These are phyloP conservation scores for Xylaria arbuscula DNA, from an alignment of 2,329 filamentous ascomycete genomes.

Conservation along the genomic window DNA sequence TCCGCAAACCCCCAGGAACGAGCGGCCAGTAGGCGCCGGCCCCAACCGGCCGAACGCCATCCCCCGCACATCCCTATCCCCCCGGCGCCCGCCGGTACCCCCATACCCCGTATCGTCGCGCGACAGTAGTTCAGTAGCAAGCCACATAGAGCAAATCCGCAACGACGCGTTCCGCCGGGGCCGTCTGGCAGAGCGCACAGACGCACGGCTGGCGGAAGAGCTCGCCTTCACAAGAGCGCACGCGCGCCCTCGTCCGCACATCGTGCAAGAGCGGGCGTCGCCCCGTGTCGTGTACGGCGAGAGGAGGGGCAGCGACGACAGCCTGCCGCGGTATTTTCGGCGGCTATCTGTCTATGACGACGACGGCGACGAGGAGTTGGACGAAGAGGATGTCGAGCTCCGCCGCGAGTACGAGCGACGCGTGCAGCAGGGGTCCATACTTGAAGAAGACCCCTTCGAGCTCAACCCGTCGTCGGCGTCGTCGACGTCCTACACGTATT, in stretches of 20 bases:
- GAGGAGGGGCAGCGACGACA: constrained; percentile 12
- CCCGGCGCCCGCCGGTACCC: constrained; percentile 6
- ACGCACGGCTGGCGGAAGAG: constrained; percentile 25
- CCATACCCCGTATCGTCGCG: constrained; percentile 10
- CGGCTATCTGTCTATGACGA: constrained; percentile 37
- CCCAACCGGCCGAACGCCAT: not conserved
- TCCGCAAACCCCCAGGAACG: not conserved
- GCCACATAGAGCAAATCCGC: constrained; percentile 37
- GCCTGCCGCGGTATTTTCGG: constrained; percentile 28
- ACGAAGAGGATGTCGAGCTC: constrained; percentile 30
- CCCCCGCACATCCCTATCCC: constrained; percentile 1
- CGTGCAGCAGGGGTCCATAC: constrained; percentile 40
- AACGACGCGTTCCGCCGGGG: constrained; percentile 42
- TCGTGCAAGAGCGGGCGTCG: constrained; percentile 26
- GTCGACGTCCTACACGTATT: constrained; percentile 32
- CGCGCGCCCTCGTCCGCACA: constrained; percentile 30
- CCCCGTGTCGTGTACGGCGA: not conserved
- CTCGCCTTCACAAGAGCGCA: constrained; percentile 8
- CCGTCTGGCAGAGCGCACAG: constrained; percentile 11
- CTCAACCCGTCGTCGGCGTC: constrained; percentile 11
- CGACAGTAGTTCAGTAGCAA: constrained; percentile 7
- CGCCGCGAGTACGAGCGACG: constrained; percentile 38
- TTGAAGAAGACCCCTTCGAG: constrained; percentile 43
- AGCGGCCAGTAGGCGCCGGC: not conserved
- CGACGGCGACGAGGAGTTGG: constrained; percentile 36